Percentiles rank a stretch among this genome's conserved stretches.
Evolutionary conservation across 2,329 filamentous ascomycete species (phyloP).

Genomic region (Lasiodiplodia gonubiensis): DNA sequence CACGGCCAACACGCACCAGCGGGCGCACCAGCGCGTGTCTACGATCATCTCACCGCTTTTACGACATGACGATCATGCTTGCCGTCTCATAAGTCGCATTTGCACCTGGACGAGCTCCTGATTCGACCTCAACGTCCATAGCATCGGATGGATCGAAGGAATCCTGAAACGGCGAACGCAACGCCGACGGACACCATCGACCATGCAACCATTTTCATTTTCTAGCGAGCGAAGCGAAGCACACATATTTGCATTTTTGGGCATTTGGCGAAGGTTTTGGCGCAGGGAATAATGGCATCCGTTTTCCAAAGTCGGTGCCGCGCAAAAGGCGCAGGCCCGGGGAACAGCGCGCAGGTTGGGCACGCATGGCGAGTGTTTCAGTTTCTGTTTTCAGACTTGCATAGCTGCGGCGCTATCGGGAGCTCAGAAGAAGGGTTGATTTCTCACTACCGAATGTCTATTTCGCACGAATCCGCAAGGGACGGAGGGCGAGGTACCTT

Average conservation of each 20-base stretch:
- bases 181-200: background rate
- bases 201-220: background rate
- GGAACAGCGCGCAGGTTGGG: constrained; percentile 9
- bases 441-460: constrained; percentile 9
- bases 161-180: background rate
- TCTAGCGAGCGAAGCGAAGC: constrained; percentile 22
- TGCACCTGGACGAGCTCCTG: constrained; percentile 12
- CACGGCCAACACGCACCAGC: constrained; percentile 1
- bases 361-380: constrained; percentile 19
- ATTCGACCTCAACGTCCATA: constrained; percentile 2
- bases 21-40: constrained; percentile 7
- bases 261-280: constrained; percentile 19
- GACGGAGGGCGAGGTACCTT: constrained; percentile 11
- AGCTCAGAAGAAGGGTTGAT: constrained; percentile 4
- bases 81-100: constrained; percentile 20
- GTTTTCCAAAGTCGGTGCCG: background rate
- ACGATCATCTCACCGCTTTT: constrained; percentile 16
- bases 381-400: constrained; percentile 22
- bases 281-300: constrained; percentile 10
- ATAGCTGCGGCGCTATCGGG: constrained; percentile 26
- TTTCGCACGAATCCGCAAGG: background rate
- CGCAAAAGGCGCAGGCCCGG: constrained; percentile 1
- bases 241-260: constrained; percentile 15
- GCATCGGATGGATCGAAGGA: background rate
- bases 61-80: constrained; percentile 25